Percentiles rank a stretch among this genome's conserved stretches.
Conservation (phyloP, 495 filamentous ascomycete genomes). For the Aspergillus nidulans region DNA sequence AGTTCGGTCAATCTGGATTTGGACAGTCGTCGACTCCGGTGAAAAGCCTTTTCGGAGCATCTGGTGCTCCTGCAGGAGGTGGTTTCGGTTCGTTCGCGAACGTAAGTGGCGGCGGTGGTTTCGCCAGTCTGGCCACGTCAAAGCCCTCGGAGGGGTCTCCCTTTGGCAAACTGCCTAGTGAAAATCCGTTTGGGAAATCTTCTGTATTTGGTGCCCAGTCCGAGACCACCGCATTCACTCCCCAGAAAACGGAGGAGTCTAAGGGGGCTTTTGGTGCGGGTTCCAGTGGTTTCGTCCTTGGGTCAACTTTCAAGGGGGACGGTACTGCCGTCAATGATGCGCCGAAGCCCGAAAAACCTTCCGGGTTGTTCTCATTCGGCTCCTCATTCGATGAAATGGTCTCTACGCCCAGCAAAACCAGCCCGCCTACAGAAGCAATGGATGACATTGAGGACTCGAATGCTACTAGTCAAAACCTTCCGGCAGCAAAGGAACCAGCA, state of each 20-base stretch:
- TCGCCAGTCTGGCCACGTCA: conserved; percentile 28
- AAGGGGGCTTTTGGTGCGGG: conserved; percentile 51
- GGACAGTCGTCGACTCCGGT: conserved; percentile 34
- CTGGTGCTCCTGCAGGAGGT: conserved; percentile 25
- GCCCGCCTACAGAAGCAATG: conserved; percentile 30
- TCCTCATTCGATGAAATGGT: conserved; percentile 27
- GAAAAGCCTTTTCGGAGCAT: conserved; percentile 26
- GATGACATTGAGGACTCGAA: conserved; percentile 36
- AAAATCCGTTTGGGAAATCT: conserved; percentile 18
- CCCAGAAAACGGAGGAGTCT: conserved; percentile 33
- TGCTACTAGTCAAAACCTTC: conserved; percentile 12
- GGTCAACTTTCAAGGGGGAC: conserved; percentile 78
- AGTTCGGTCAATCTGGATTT: conserved; percentile 44
- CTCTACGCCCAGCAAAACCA: conserved; percentile 23
- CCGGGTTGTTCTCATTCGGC: conserved; percentile 34
- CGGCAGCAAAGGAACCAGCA: conserved; percentile 32
- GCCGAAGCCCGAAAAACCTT: conserved; percentile 44
- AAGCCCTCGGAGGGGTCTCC: conserved; percentile 27
- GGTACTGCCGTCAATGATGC: conserved; percentile 56
- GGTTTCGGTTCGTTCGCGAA: conserved; percentile 37
- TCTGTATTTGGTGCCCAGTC: conserved; percentile 27
- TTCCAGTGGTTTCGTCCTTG: conserved; percentile 60
- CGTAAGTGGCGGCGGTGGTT: conserved; percentile 22
- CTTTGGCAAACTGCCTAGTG: conserved; percentile 21
- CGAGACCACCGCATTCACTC: conserved; percentile 29